Evolutionary conservation across 371 early-diverging fungal genomes (phyloP), one percentile per base, ranked within the genome.

Genomic region (Rhizopus delemar): DNA sequence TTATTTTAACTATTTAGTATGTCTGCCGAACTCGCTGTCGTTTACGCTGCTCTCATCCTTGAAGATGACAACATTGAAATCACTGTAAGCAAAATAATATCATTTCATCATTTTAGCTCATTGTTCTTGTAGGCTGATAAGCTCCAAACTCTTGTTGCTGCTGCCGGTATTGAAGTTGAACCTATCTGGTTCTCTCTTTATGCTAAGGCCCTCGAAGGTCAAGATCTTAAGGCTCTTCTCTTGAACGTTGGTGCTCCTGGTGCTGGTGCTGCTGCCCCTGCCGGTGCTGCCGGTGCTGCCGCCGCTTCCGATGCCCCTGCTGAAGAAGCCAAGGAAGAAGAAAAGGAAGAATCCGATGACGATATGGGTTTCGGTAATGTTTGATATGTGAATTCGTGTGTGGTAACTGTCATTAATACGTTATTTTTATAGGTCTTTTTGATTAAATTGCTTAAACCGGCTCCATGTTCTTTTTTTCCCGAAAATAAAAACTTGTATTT

Each of bases 21-120:
- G 80, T 80, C 80, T 75, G 73, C 88, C 75, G 96, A 96, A 86
- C 86, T 88, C 70, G 97, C 97, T 79, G 85, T 93, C 78, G 91
- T 89, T 69, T 97, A 96, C 92, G 96, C 98, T 65, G 89, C 98
- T 53, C 93, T 97, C 79, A 96, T 97, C 90, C 95, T 98, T 70
- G 86, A 93, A 81, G 98, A 97, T 84, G 98, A 94, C 80, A 89
- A 90, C 73, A 81, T 95, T 77, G 97, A 93, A 68, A 90, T 97
- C 88, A 91, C 97, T 62, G 96, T 94, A 87, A 83, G 91, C 86
- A 32, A 46, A 29, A 41, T 2, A 41, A 41, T 31, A n/a, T 46
- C 38, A n/a, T 43, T 43, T 22, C 22, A 22, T 33, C 5, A 53
- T 16, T 28, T 33, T 22, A 2, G 3, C 3, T 22, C 41, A 22